phyloP scores from a whole-genome alignment of 805 yeast species.

The Saccharomycopsis olivae region DNA sequence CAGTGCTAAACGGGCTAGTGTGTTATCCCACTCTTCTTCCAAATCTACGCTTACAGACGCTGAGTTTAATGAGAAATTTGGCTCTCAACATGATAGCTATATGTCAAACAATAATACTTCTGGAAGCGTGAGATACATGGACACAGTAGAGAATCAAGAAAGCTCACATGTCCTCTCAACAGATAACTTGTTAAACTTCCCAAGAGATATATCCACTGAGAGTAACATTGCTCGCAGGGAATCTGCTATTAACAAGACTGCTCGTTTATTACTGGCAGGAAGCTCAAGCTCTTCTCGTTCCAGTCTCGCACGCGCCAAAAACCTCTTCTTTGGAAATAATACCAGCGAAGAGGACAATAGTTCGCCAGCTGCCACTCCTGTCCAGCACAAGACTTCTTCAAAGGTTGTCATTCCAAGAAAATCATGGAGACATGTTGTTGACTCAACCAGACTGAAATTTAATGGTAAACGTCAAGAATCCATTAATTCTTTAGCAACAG shows the following conservation, averaged over 20 bases:
- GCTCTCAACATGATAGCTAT: not conserved
- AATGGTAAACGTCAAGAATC: slow-evolving; percentile 45
- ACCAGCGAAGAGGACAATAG: not conserved
- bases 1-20: too few relatives aligned
- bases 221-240: not conserved
- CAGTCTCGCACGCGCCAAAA: not conserved
- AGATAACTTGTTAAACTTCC: not conserved
- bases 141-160: slow-evolving; percentile 1
- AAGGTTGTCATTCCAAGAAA: slow-evolving; percentile 28
- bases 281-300: too few relatives aligned
- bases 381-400: too few relatives aligned
- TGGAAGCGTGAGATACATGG: not conserved
- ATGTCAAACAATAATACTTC: not conserved
- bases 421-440: slow-evolving; percentile 48
- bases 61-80: slow-evolving; percentile 11
- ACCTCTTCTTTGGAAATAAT: not conserved
- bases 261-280: too few relatives aligned
- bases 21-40: too few relatives aligned
- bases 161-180: not conserved
- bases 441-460: slow-evolving; percentile 19
- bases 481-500: slow-evolving; percentile 66
- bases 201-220: not conserved
- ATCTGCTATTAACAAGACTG: not conserved
- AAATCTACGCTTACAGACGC: too few relatives aligned
- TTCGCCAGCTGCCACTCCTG: too few relatives aligned